Evolutionary conservation across 2,329 filamentous ascomycete genomes (phyloP), one percentile per base, ranked within the genome.

Genomic region (Zasmidium angulare): DNA sequence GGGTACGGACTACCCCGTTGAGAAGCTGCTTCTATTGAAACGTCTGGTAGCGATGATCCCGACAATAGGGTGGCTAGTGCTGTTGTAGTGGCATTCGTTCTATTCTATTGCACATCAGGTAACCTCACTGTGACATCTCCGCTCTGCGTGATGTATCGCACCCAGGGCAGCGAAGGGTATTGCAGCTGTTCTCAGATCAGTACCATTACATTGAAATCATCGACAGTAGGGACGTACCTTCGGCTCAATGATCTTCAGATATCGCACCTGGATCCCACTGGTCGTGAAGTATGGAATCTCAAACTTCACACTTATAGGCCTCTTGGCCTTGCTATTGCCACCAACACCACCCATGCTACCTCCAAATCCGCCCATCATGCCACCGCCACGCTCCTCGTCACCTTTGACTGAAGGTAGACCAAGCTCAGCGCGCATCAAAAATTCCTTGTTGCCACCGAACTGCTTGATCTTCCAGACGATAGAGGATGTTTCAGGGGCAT

Each of bases 201-300:
- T 31, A 64, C 19, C 11, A 56, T 6, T 19, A 19, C 3, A 19
- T 17, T 2, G 21, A 50, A 2, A 26, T 11, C 20, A 19, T 17
- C 10, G 3, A 12, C 60, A 19, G 40, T 47, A 48, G 23, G 40
- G 23, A 64, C 68, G 57, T 81, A 96, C 93, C 91, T 99, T 99
- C 50, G 95, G 95, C 78, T 99, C 95, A 65, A 96, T 98, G 72
- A 99, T 99, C 84, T 99, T 99, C 76, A 99, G 79, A 76, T 99
- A 99, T 71, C 95, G 86, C 71, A 99, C 95, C 77, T 99, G 96
- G 68, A 99, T 99, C 65, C 95, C 95, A 78, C 90, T 96, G 2
- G 96, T 99, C n/a, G 95, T 99, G 75, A 99, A 99, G 79, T 99
- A 99, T n/a, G 95, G 95, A 73, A 99, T 99, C 81, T 99, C 95